Percentiles rank a stretch among this genome's conserved stretches.
Evolutionary conservation across 2,329 filamentous ascomycete species (phyloP).

Genomic region (Diatrype stigma): DNA sequence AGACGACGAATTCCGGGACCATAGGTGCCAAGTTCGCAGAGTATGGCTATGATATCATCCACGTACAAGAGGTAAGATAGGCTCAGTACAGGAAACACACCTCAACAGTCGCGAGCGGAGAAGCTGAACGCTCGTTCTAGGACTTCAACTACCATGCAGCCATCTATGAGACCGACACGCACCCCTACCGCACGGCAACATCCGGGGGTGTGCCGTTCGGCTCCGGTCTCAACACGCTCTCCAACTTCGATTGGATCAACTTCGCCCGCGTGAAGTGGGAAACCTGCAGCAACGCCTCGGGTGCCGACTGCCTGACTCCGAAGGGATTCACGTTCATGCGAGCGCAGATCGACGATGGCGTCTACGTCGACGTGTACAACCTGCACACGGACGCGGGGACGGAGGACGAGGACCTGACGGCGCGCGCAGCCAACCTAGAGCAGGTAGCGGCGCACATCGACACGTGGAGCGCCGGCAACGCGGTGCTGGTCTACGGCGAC

Average conservation of each 20-base stretch:
- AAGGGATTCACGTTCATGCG: conserved; percentile 70
- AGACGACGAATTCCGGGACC: conserved; percentile 49
- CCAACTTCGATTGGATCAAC: conserved; percentile 53
- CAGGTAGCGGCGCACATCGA: conserved; percentile 58
- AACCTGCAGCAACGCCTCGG: conserved; percentile 51
- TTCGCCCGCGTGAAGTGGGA: conserved; percentile 57
- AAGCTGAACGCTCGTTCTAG: conserved; percentile 19
- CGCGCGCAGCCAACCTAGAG: conserved; percentile 55
- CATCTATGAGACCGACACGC: conserved; percentile 57
- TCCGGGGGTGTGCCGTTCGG: conserved; percentile 62
- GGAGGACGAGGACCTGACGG: conserved; percentile 46
- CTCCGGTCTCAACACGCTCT: conserved; percentile 59
- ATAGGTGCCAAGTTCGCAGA: conserved; percentile 55
- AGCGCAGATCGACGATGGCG: conserved; percentile 43
- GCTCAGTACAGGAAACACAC: too few relatives aligned
- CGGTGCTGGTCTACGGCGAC: conserved; percentile 62
- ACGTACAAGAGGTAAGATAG: conserved; percentile 61
- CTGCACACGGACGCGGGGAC: conserved; percentile 62
- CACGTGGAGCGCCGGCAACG: conserved; percentile 51
- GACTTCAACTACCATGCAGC: conserved; percentile 66
- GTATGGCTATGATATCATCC: conserved; percentile 57
- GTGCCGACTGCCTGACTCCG: conserved; percentile 60
- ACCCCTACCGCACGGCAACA: conserved; percentile 58
- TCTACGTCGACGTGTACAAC: conserved; percentile 63
- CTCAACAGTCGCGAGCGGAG: too few relatives aligned